Conservation (phyloP, 2,329 filamentous ascomycete genomes). For the Trichocomaceae sp. region DNA sequence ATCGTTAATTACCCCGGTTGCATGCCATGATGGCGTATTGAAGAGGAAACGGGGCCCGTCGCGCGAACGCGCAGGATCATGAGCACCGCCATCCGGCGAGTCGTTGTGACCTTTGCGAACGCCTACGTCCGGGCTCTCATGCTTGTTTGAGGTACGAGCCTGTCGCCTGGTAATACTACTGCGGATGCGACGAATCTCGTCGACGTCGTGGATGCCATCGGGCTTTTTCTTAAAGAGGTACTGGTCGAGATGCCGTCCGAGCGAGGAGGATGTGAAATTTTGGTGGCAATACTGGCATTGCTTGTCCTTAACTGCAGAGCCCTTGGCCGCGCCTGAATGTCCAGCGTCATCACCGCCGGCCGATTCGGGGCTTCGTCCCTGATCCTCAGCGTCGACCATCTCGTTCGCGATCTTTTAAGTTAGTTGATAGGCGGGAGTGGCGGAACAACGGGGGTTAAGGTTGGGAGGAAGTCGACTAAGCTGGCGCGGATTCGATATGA, state of each 20-base stretch:
- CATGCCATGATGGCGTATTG: constrained; percentile 65
- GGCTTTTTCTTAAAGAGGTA: constrained; percentile 94
- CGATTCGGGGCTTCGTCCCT: constrained; percentile 9
- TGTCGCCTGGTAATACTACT: constrained; percentile 82
- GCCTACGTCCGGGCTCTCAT: constrained; percentile 56
- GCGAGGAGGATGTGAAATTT: constrained; percentile 84
- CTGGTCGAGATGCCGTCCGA: constrained; percentile 87
- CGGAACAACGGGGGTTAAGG: not conserved
- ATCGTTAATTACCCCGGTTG: constrained; percentile 71
- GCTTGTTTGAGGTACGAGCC: constrained; percentile 58
- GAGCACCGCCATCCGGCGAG: constrained; percentile 24
- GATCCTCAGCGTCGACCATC: constrained; percentile 11
- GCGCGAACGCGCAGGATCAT: constrained; percentile 32
- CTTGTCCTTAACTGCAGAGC: constrained; percentile 66
- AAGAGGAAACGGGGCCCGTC: constrained; percentile 43
- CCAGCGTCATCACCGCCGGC: constrained; percentile 5
- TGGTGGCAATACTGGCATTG: constrained; percentile 83
- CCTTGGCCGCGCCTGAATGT: constrained; percentile 6
- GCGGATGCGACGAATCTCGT: constrained; percentile 76
- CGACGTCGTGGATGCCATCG: constrained; percentile 84
- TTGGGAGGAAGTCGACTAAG: not conserved
- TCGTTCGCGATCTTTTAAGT: not conserved
- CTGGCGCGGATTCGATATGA: not conserved
- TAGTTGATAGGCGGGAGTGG: not conserved
- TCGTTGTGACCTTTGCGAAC: constrained; percentile 38